Evolutionary conservation across 1,284 basidiomycete genomes (phyloP).

Genomic region (Paramarasmius palmivorus): DNA sequence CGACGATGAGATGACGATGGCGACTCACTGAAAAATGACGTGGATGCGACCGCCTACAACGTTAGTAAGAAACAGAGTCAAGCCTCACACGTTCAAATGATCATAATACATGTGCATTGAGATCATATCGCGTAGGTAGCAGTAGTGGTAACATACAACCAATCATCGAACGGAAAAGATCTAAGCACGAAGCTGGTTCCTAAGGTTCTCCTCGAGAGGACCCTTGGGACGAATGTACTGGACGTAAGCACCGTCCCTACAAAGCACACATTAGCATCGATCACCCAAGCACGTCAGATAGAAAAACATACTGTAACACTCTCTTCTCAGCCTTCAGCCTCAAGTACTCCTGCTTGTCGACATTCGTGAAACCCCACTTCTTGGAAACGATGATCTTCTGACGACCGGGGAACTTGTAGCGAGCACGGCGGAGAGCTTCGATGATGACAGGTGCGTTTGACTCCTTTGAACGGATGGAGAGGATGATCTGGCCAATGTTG

Average conservation of each 20-base stretch:
- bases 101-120: background rate
- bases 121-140: conserved; percentile 9
- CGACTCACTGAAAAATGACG: background rate
- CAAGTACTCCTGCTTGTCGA: conserved; percentile 88
- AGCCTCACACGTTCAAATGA: too few relatives aligned
- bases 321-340: conserved; percentile 88
- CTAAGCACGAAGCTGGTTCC: conserved; percentile 77
- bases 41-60: too few relatives aligned
- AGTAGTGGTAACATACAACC: conserved; percentile 9
- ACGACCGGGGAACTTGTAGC: conserved; percentile 99
- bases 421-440: conserved; percentile 95
- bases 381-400: conserved; percentile 99
- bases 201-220: conserved; percentile 81
- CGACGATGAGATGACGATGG: conserved; percentile 7
- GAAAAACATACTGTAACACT: conserved; percentile 74
- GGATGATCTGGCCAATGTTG: conserved; percentile 96
- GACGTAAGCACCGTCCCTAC: conserved; percentile 81
- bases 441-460: conserved; percentile 85
- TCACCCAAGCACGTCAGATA: background rate
- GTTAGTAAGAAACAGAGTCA: too few relatives aligned
- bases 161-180: conserved; percentile 23
- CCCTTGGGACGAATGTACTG: conserved; percentile 92
- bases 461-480: conserved; percentile 95
- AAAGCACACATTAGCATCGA: conserved; percentile 26
- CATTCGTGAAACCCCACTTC: conserved; percentile 99